A percentile compares a stretch with the other conserved stretches of the same genome.
These are phyloP conservation scores for Linderina pennispora DNA, from an alignment of 192 early-diverging fungal genomes.

Conservation along the genomic window DNA sequence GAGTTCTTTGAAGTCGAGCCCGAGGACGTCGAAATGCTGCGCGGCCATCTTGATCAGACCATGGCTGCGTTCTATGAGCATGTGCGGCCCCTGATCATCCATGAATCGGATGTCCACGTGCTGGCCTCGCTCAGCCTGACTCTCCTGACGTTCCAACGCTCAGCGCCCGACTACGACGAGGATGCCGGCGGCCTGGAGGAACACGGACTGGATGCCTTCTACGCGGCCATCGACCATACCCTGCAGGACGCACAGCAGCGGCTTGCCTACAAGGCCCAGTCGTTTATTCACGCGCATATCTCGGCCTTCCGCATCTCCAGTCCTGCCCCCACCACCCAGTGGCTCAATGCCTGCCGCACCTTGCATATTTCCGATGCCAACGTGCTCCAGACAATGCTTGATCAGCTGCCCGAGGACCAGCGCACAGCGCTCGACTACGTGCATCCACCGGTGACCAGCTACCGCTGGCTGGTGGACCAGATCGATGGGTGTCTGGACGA, in stretches of 20 bases:
- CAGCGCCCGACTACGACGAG: neutral
- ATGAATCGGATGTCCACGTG: slow-evolving; percentile 71
- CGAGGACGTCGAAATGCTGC: slow-evolving; percentile 9
- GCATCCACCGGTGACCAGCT: slow-evolving; percentile 23
- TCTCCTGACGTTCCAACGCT: slow-evolving; percentile 22
- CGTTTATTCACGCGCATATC: slow-evolving; percentile 55
- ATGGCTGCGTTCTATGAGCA: slow-evolving; percentile 75
- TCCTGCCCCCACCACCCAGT: slow-evolving; percentile 6
- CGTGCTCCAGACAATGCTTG: slow-evolving; percentile 10
- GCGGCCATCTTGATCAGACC: slow-evolving; percentile 68
- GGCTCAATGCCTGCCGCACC: slow-evolving; percentile 13
- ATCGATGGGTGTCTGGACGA: slow-evolving; percentile 34
- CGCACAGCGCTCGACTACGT: slow-evolving; percentile 18
- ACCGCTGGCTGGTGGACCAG: slow-evolving; percentile 31
- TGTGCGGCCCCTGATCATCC: slow-evolving; percentile 82
- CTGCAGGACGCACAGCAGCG: slow-evolving; percentile 85
- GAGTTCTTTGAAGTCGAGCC: slow-evolving; percentile 56
- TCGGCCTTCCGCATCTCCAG: slow-evolving; percentile 14
- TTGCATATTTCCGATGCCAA: slow-evolving; percentile 11
- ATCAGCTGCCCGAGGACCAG: slow-evolving; percentile 23
- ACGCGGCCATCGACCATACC: slow-evolving; percentile 67
- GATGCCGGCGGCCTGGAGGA: slow-evolving; percentile 10
- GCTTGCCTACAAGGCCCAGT: slow-evolving; percentile 81
- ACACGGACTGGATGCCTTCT: slow-evolving; percentile 51
- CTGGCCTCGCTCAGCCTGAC: slow-evolving; percentile 74